phyloP scores from a whole-genome alignment of 306 rosid species.

The Pterocarpus macrocarpus region DNA sequence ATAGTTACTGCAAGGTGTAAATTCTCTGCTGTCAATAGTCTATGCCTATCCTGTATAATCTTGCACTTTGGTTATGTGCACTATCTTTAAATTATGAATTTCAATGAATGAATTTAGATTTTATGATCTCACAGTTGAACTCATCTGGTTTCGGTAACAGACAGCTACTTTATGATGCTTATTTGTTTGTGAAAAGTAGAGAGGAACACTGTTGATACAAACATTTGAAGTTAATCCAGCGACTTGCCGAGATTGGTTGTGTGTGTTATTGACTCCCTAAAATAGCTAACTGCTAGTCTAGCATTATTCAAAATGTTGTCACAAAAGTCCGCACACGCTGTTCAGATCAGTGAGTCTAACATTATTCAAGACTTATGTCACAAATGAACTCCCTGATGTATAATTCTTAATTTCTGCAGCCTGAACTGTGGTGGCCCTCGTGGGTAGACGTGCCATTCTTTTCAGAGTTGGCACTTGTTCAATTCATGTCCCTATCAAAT shows the following conservation, averaged over 20 bases:
- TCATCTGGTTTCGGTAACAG: neutral
- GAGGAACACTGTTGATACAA: too few species aligned
- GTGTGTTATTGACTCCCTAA: too few species aligned
- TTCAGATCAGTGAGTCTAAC: neutral
- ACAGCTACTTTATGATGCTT: too few species aligned
- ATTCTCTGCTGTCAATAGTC: constrained; percentile 32
- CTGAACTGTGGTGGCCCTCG: neutral
- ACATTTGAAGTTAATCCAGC: too few species aligned
- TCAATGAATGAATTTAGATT: constrained; percentile 22
- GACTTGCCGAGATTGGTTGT: neutral
- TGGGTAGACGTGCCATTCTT: neutral
- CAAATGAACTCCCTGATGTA: neutral
- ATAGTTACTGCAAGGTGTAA: constrained; percentile 46
- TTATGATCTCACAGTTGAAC: constrained; percentile 2
- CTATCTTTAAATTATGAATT: constrained; percentile 18
- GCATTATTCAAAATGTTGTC: neutral
- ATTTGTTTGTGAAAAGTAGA: too few species aligned
- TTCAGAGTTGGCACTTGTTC: neutral
- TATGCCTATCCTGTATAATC: constrained; percentile 1
- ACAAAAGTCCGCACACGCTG: neutral
- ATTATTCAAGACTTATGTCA: too few species aligned
- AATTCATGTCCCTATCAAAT: neutral
- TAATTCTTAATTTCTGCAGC: neutral
- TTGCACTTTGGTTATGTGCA: neutral
- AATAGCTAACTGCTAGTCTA: neutral